Percentiles rank a stretch among this genome's conserved stretches.
These are phyloP conservation scores for Candida ascalaphidarum DNA, from an alignment of 805 yeast genomes.

Conservation along the genomic window DNA sequence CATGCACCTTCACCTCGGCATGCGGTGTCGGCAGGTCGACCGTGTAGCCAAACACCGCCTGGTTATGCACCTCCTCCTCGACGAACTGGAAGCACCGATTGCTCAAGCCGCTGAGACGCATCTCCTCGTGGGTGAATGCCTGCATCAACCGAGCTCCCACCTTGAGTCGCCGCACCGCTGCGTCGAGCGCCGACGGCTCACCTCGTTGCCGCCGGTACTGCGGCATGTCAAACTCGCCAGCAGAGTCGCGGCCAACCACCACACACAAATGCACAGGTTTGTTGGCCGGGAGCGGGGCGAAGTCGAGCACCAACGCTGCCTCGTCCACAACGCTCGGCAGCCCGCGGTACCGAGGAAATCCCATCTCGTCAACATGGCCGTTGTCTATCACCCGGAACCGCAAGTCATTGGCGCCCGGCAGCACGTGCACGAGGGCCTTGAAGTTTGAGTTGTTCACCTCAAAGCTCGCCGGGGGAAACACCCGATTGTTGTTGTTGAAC, in stretches of 20 bases:
- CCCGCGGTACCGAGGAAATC: constrained; percentile 12
- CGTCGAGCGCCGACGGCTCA: constrained; percentile 60
- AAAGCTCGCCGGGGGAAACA: constrained; percentile 61
- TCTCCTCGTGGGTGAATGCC: constrained; percentile 85
- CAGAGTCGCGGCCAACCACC: constrained; percentile 69
- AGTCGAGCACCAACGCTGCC: constrained; percentile 14
- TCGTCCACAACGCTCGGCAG: constrained; percentile 13
- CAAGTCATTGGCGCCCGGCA: constrained; percentile 57
- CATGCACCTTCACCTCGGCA: constrained; percentile 68
- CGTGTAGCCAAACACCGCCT: constrained; percentile 23
- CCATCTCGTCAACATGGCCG: constrained; percentile 22
- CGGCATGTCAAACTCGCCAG: constrained; percentile 64
- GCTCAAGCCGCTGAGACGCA: constrained; percentile 72
- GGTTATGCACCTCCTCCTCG: constrained; percentile 37
- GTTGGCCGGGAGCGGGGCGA: constrained; percentile 47
- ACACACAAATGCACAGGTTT: constrained; percentile 80
- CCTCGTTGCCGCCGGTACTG: constrained; percentile 30
- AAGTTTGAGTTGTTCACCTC: constrained; percentile 66
- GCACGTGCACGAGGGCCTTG: constrained; percentile 65
- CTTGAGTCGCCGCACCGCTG: constrained; percentile 66
- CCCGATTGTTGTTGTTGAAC: constrained; percentile 21
- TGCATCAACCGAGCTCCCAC: constrained; percentile 85
- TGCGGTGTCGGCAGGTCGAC: constrained; percentile 46
- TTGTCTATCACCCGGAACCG: constrained; percentile 39
- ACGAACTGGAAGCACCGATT: constrained; percentile 67